phyloP scores from a whole-genome alignment of 2,329 filamentous ascomycete genomes.

The Mollisiaceae sp. region DNA sequence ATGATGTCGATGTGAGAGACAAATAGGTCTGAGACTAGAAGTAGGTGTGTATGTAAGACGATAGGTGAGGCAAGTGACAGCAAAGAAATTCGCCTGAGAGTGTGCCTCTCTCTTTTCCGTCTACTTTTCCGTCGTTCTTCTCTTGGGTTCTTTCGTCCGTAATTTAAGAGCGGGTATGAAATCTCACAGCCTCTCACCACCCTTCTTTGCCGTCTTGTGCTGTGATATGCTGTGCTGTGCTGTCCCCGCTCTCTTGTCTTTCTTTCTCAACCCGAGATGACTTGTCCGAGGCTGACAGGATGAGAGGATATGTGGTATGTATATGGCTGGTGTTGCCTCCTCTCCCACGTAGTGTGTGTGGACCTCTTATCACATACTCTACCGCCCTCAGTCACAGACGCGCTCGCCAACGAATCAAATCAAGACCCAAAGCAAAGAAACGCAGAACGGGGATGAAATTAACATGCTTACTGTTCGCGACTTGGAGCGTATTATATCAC shows the following conservation, averaged over 20 bases:
- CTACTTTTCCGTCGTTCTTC: not conserved
- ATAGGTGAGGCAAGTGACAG: too few species aligned
- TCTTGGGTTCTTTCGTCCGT: not conserved
- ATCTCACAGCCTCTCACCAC: not conserved
- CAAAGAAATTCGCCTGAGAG: too few species aligned
- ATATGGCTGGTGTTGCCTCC: not conserved
- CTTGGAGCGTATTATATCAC: too few species aligned
- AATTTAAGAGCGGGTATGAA: not conserved
- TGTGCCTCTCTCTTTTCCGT: too few species aligned
- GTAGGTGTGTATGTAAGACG: too few species aligned
- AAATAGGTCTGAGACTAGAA: too few species aligned
- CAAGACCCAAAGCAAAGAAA: not conserved
- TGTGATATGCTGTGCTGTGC: not conserved
- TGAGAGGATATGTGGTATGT: not conserved
- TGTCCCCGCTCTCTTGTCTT: not conserved
- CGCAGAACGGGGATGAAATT: not conserved
- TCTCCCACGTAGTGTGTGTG: not conserved
- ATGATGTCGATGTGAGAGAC: too few species aligned
- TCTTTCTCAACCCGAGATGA: not conserved
- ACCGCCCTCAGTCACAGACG: not conserved
- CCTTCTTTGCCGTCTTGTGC: not conserved
- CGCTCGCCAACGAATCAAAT: not conserved
- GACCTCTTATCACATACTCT: not conserved
- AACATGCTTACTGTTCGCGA: not conserved
- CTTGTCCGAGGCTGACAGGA: not conserved